Conservation (phyloP, 2,329 filamentous ascomycete species). For the Neofusicoccum laricinum region DNA sequence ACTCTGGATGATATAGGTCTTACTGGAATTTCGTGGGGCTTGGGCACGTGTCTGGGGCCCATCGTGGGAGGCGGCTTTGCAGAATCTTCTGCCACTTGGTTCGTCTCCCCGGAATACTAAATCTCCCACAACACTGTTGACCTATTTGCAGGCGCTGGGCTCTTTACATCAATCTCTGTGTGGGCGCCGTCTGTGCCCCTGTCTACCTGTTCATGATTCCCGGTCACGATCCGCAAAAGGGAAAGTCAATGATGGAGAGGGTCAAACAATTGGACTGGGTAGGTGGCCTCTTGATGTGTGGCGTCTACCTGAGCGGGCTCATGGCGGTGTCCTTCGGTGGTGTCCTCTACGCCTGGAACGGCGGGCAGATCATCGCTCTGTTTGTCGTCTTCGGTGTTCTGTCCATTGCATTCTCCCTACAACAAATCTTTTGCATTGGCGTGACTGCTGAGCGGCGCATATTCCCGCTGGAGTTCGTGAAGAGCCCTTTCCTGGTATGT, state of each 20-base stretch:
- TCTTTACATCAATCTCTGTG: constrained; percentile 15
- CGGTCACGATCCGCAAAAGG: constrained; percentile 5
- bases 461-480: too few relatives aligned
- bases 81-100: constrained; percentile 25
- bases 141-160: not conserved
- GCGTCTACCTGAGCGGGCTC: constrained; percentile 27
- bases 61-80: constrained; percentile 33
- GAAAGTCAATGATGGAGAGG: not conserved
- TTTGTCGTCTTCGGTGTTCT: constrained; percentile 49
- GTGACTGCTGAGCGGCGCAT: too few relatives aligned
- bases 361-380: constrained; percentile 43
- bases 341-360: constrained; percentile 47
- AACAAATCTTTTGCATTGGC: too few relatives aligned
- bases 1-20: not conserved
- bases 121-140: too few relatives aligned
- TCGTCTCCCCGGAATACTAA: too few relatives aligned
- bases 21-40: constrained; percentile 24
- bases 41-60: constrained; percentile 28
- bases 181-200: not conserved
- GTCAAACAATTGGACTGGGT: constrained; percentile 3
- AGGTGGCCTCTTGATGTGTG: constrained; percentile 9
- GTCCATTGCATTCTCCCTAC: constrained; percentile 25
- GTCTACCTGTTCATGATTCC: not conserved
- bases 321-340: constrained; percentile 54
- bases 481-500: too few relatives aligned